Evolutionary conservation across 2,329 filamentous ascomycete species (phyloP).

Genomic region (Cordyceps cicadae): DNA sequence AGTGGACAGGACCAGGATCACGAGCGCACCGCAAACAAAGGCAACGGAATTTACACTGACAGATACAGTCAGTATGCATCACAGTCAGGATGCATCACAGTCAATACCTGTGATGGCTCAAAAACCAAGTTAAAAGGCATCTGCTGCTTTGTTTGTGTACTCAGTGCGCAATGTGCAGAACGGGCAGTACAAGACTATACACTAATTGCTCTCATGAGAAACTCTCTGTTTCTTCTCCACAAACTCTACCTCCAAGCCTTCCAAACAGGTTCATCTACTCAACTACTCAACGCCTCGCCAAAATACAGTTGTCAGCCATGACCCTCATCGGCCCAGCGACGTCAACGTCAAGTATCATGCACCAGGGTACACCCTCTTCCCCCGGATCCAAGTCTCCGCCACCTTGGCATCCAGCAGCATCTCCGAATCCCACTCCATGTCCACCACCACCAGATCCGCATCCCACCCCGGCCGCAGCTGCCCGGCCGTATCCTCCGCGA

Average conservation of each 20-base stretch:
- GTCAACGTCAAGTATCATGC: not conserved
- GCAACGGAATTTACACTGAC: no score
- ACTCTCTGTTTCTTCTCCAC: not conserved
- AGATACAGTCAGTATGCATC: no score
- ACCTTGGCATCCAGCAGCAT: slow-evolving; percentile 38
- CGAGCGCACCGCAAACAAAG: no score
- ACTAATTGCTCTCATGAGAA: not conserved
- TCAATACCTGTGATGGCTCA: no score
- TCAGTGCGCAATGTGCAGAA: not conserved
- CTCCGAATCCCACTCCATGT: slow-evolving; percentile 40
- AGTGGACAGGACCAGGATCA: no score
- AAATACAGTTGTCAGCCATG: not conserved
- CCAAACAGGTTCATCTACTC: not conserved
- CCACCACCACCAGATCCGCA: slow-evolving; percentile 44
- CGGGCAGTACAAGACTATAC: not conserved
- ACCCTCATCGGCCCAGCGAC: not conserved
- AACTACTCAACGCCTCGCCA: not conserved
- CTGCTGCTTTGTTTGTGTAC: not conserved
- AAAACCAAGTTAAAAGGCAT: not conserved
- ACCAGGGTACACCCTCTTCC: slow-evolving; percentile 26
- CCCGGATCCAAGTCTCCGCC: slow-evolving; percentile 45
- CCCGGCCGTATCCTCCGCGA: slow-evolving; percentile 41
- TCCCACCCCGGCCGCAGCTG: slow-evolving; percentile 40
- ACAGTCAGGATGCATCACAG: no score
- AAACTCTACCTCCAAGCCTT: not conserved